Conservation (phyloP, 176 grass and related monocot genomes). For the Aechmea fasciata region DNA sequence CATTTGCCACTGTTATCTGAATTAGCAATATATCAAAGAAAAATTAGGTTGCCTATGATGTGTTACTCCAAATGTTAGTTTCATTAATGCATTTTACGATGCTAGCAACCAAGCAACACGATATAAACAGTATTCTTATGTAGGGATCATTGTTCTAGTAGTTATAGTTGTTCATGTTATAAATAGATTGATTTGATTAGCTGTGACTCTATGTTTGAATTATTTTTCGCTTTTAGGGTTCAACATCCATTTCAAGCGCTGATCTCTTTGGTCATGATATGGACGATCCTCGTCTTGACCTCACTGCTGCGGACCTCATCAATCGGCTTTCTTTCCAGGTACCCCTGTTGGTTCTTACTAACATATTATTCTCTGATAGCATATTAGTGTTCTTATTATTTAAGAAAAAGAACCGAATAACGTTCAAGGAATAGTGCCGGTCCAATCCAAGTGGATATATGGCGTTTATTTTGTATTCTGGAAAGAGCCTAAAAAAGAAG, state of each 20-base stretch:
- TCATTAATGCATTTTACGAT: too few relatives aligned
- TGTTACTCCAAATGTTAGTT: too few relatives aligned
- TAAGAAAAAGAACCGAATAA: not conserved
- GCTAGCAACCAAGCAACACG: too few relatives aligned
- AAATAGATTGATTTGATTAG: not conserved
- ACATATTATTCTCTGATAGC: not conserved
- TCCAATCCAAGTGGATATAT: too few relatives aligned
- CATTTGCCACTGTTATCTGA: not conserved
- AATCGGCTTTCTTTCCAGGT: conserved; percentile 86
- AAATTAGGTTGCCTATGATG: too few relatives aligned
- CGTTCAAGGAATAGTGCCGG: not conserved
- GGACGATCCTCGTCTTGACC: conserved; percentile 37
- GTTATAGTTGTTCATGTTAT: not conserved
- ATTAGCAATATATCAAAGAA: too few relatives aligned
- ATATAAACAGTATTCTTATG: too few relatives aligned
- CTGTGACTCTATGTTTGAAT: not conserved
- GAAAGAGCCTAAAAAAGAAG: too few relatives aligned
- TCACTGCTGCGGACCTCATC: conserved; percentile 62
- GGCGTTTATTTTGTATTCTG: too few relatives aligned
- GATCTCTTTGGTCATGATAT: conserved; percentile 55
- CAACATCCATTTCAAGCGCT: conserved; percentile 68
- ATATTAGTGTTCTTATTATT: not conserved
- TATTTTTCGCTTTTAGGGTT: conserved; percentile 30
- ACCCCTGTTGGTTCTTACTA: not conserved
- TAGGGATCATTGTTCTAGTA: not conserved